These are phyloP conservation scores for Udeniomyces megalosporus DNA, from an alignment of 768 basidiomycete genomes.

Conservation along the genomic window DNA sequence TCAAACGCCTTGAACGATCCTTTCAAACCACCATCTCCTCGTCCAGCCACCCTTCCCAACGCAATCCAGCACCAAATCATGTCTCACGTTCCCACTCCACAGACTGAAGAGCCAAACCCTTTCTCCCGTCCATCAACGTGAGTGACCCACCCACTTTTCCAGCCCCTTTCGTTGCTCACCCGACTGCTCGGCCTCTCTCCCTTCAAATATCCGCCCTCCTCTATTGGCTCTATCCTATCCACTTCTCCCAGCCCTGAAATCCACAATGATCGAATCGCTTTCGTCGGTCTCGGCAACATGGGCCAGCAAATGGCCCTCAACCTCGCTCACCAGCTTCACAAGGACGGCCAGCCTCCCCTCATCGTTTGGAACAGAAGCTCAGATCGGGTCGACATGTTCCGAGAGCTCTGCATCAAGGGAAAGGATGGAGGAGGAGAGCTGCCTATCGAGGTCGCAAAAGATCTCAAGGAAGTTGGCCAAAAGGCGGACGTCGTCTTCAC, in stretches of 20 bases:
- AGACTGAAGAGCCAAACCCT: conserved; percentile 3
- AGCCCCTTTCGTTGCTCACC: background rate
- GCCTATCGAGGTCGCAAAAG: conserved; percentile 42
- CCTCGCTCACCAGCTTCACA: conserved; percentile 40
- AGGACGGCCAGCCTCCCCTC: conserved; percentile 37
- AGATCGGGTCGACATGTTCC: conserved; percentile 24
- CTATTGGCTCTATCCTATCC: background rate
- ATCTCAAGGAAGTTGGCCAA: background rate
- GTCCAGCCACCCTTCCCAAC: background rate
- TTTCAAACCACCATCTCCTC: too few species aligned
- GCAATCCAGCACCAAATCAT: background rate
- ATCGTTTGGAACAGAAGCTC: conserved; percentile 60
- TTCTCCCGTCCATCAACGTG: conserved; percentile 2
- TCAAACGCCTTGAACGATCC: too few species aligned
- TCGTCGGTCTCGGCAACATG: conserved; percentile 32
- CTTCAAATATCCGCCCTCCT: background rate
- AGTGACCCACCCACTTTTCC: background rate
- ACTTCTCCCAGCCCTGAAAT: background rate
- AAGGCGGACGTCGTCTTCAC: conserved; percentile 59
- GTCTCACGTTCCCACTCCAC: background rate
- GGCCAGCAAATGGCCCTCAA: conserved; percentile 33
- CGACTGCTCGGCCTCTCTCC: background rate
- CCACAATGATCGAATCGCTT: conserved; percentile 34
- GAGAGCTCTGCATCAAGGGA: conserved; percentile 38
- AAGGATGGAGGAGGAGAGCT: conserved; percentile 40